Base-by-base conservation (phyloP, 169 alveolate genomes). In the Eimeria necatrix region DNA sequence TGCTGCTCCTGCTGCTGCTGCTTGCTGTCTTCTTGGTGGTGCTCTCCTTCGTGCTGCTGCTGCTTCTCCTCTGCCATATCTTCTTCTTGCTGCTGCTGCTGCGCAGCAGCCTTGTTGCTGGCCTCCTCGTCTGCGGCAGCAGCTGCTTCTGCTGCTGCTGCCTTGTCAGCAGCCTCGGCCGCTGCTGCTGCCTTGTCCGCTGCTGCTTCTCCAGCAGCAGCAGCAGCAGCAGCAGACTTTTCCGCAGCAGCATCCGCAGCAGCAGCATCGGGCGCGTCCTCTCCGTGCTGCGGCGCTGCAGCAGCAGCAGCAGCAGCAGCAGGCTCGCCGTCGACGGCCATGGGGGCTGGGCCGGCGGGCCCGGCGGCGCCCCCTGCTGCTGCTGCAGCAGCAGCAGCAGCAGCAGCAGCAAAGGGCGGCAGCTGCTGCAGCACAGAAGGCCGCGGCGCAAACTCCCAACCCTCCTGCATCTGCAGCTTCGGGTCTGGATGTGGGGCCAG, bases 391-490 rank as follows among this genome's bases (percentile, higher is more conserved):
- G 64, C 24, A 14, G 32, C 46, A 8, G 24, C 68, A 78, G 87
- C 64, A 78, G 59, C 26, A 41, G 46, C 61, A 49, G 22, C 32
- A 4, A 8, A 5, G 7, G 26, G 46, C 64, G 9, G 18, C 22
- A 12, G 48, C 80, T 51, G 92, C 20, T 18, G 70, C n/a, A 53
- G 22, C 59, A 56, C 76, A 20, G 73, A 5, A 53, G 53, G 76
- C 74, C 64, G n/a, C 73, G 53, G 60, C 61, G 32, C 26, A 60
- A 14, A 85, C 59, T 12, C 26, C 92, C 51, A 52, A n/a, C 61
- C 70, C 92, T 68, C 92, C 24, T 24, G 78, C 92, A 5, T 60
- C 81, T 32, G 52, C 92, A 14, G 80, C 41, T 60, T 56, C 14
- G 59, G 78, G 80, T 60, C 81, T 8, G 78, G 92, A 32, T 56